Conservation (phyloP, 176 grass and related monocot genomes). For the Tuctoria greenei region DNA sequence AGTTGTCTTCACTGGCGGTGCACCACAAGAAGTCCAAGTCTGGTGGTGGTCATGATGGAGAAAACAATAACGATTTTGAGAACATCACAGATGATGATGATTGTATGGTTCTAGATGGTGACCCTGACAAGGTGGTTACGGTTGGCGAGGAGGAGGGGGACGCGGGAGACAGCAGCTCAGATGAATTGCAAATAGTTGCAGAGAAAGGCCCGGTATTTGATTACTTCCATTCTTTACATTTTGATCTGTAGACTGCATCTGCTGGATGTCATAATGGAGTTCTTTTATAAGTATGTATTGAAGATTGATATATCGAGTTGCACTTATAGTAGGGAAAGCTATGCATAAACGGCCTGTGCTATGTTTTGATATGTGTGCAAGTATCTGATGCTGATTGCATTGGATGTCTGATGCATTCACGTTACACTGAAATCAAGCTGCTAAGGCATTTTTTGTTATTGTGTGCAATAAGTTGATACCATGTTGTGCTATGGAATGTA, state of each 20-base stretch:
- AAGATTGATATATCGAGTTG: conserved; percentile 19
- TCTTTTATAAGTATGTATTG: neutral
- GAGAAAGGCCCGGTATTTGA: conserved; percentile 79
- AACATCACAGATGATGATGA: conserved; percentile 51
- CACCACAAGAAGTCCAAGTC: conserved; percentile 29
- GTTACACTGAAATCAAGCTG: neutral
- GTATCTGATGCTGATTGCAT: conserved; percentile 6
- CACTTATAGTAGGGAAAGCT: conserved; percentile 17
- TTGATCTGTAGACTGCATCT: conserved; percentile 22
- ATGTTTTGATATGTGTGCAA: conserved; percentile 9
- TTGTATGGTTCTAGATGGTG: conserved; percentile 69
- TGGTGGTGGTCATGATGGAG: conserved; percentile 24
- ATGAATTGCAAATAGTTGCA: conserved; percentile 82
- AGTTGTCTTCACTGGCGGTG: conserved; percentile 20
- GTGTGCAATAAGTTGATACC: neutral
- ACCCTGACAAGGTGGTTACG: conserved; percentile 51
- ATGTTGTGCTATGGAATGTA: neutral
- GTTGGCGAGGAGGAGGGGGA: conserved; percentile 26
- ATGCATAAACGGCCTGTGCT: neutral
- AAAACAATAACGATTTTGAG: neutral
- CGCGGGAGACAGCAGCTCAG: conserved; percentile 42
- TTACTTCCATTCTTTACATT: conserved; percentile 7
- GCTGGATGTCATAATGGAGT: neutral
- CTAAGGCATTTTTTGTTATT: neutral
- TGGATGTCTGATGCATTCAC: neutral